phyloP scores from a whole-genome alignment of 768 basidiomycete genomes.

The Mycena venus region DNA sequence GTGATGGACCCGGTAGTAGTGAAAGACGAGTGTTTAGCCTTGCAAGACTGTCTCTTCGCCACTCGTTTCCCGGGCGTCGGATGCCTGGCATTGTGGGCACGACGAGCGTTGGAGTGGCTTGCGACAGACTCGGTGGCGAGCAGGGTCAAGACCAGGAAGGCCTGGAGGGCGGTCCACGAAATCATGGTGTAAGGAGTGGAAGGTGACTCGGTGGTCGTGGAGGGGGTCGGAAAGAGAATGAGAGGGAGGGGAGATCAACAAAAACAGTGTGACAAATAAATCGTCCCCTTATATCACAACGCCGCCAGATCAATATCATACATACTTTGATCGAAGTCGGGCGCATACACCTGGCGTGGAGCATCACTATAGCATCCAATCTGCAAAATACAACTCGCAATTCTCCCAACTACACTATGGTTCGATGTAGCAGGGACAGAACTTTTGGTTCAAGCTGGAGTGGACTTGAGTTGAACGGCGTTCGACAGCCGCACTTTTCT shows the following conservation, averaged over 20 bases:
- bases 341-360: background rate
- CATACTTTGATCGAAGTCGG: background rate
- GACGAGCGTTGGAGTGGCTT: background rate
- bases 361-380: background rate
- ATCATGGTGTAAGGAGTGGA: slow-evolving; percentile 32
- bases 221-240: background rate
- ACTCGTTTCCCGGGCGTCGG: background rate
- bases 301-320: background rate
- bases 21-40: background rate
- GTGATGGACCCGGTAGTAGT: background rate
- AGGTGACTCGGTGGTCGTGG: slow-evolving; percentile 27
- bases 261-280: background rate
- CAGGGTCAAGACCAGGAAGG: slow-evolving; percentile 29
- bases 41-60: slow-evolving; percentile 12
- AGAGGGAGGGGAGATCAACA: background rate
- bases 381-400: too few relatives aligned
- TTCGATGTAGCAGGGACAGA: too few relatives aligned
- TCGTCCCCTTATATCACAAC: background rate
- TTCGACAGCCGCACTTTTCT: too few relatives aligned
- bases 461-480: too few relatives aligned
- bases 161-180: slow-evolving; percentile 29
- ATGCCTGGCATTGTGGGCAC: background rate
- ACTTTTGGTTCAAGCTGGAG: too few relatives aligned
- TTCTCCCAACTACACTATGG: too few relatives aligned
- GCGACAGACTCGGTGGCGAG: slow-evolving; percentile 18